phyloP scores from a whole-genome alignment of 805 yeast genomes.

The Hanseniaspora lachancei region DNA sequence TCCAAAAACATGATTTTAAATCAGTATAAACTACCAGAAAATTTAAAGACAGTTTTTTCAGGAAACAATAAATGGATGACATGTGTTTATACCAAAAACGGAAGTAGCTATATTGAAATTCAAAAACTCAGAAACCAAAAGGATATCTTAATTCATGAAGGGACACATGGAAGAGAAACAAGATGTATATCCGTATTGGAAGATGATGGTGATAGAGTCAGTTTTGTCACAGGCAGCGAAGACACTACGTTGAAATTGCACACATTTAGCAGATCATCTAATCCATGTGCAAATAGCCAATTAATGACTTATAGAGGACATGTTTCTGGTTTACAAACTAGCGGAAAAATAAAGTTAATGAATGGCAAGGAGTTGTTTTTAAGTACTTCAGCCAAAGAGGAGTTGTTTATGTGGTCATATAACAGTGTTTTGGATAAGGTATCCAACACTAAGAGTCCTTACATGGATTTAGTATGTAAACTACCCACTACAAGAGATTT shows the following conservation, averaged over 20 bases:
- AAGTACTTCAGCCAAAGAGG: conserved; percentile 76
- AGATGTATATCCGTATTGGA: conserved; percentile 53
- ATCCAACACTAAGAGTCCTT: conserved; percentile 26
- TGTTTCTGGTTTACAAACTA: conserved; percentile 73
- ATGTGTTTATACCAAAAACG: background rate
- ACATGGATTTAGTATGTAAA: conserved; percentile 36
- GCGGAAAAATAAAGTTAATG: background rate
- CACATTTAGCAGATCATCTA: conserved; percentile 18
- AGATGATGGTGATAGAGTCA: conserved; percentile 17
- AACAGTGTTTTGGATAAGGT: background rate
- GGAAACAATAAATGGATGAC: background rate
- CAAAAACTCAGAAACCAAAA: conserved; percentile 14
- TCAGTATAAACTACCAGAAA: background rate
- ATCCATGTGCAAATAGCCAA: conserved; percentile 29
- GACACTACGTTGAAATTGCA: conserved; percentile 69
- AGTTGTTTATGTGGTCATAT: conserved; percentile 60
- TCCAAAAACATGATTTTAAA: background rate
- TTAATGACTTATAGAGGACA: conserved; percentile 63
- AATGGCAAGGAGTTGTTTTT: conserved; percentile 39
- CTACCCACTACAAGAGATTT: conserved; percentile 33
- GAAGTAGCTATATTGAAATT: background rate
- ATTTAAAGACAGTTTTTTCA: background rate
- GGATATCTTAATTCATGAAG: conserved; percentile 33
- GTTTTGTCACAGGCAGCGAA: conserved; percentile 72
- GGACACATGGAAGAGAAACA: conserved; percentile 87